Evolutionary conservation across 2,329 filamentous ascomycete genomes (phyloP), one percentile per base, ranked within the genome.

Genomic region (Sclerotiophoma versabilis): DNA sequence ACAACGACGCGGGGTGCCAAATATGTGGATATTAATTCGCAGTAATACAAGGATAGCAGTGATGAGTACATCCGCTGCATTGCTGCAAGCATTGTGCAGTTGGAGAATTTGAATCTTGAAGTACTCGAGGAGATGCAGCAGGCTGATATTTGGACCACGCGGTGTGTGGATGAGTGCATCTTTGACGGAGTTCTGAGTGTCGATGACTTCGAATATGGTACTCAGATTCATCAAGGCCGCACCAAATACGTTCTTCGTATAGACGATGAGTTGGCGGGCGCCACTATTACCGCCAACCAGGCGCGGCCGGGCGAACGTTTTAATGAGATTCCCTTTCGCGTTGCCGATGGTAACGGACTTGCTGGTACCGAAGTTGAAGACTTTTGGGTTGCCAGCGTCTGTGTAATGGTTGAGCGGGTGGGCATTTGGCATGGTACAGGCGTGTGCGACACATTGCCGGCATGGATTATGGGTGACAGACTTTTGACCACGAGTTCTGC

Each of bases 161-260:
- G 49, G 49, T 0, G 50, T 48, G 1, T 37, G 19, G 19, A 64
- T 61, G 1, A 45, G 41, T 1, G 46, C 36, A 2, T 61, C 25
- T 11, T 48, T 34, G 3, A 59, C 64, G 22, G 66, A 54, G 8
- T 27, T 42, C 14, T 66, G 64, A 2, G 61, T 64, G 19, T 65
- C 63, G 26, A 67, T 47, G 32, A 62, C 49, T 7, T 57, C 57
- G 29, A 64, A 49, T 33, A 67, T 51, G 12, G 56, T 63, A 7
- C 61, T 52, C 12, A 58, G 49, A 14, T 17, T 41, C 0, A 32
- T 36, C 0, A 64, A 20, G 14, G 65, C 49, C 14, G 65, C 15
- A 1, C 49, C 52, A 19, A 67, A 58, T 1, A 36, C 33, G 12
- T 36, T 20, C 2, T 54, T 32, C 20, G 65, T 48, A 9, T 62